Conservation (phyloP, 768 basidiomycete genomes). For the Termitomyces sp. region DNA sequence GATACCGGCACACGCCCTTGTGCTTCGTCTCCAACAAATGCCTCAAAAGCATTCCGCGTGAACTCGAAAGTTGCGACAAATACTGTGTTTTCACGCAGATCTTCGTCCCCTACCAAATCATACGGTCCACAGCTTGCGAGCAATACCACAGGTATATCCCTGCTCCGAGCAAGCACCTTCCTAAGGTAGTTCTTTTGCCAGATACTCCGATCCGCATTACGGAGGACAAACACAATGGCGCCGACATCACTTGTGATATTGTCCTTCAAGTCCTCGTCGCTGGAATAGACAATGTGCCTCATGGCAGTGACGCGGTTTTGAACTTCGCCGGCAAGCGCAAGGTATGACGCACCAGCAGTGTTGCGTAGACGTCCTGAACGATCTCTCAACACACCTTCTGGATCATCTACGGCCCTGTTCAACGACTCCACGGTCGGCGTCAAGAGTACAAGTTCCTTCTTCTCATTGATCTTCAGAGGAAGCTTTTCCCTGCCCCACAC, state of each 20-base stretch:
- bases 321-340: conserved; percentile 40
- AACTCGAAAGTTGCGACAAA: conserved; percentile 58
- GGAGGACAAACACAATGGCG: conserved; percentile 47
- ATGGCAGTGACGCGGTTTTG: conserved; percentile 20
- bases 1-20: conserved; percentile 10
- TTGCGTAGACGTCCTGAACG: conserved; percentile 41
- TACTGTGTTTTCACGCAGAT: conserved; percentile 20
- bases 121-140: conserved; percentile 66
- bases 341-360: conserved; percentile 53
- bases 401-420: conserved; percentile 59
- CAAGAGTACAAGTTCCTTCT: conserved; percentile 34
- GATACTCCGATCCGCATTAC: conserved; percentile 44
- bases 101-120: conserved; percentile 35
- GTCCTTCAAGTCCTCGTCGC: conserved; percentile 1
- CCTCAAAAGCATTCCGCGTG: conserved; percentile 44
- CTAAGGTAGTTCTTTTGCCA: conserved; percentile 49
- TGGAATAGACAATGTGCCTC: conserved; percentile 43
- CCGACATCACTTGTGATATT: conserved; percentile 13
- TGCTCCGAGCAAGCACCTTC: conserved; percentile 17
- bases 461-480: conserved; percentile 25
- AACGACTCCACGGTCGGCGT: conserved; percentile 55
- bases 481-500: conserved; percentile 35
- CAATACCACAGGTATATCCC: conserved; percentile 33
- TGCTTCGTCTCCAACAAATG: conserved; percentile 24
- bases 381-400: conserved; percentile 37